These are phyloP conservation scores for Epichloe gansuensis DNA, from an alignment of 2,329 filamentous ascomycete genomes.

Conservation along the genomic window DNA sequence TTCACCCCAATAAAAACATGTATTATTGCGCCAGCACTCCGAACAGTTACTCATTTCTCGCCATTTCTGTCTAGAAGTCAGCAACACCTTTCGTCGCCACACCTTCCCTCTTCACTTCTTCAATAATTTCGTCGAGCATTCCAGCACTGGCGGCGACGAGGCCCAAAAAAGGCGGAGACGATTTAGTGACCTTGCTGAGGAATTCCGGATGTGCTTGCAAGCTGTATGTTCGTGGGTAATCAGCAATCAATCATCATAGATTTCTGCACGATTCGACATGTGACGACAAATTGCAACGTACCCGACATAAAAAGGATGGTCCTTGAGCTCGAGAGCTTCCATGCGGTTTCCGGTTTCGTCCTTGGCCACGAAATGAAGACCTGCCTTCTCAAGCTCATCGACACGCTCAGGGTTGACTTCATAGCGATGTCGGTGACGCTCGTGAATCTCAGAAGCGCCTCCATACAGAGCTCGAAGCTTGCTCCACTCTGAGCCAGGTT, in stretches of 20 bases:
- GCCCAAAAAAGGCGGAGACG: slow-evolving; percentile 53
- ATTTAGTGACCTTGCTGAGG: slow-evolving; percentile 37
- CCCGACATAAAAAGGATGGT: slow-evolving; percentile 69
- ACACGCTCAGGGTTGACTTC: slow-evolving; percentile 79
- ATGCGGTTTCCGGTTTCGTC: slow-evolving; percentile 67
- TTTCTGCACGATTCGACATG: neutral
- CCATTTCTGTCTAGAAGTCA: neutral
- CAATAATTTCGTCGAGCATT: slow-evolving; percentile 36
- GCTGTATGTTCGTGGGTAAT: slow-evolving; percentile 17
- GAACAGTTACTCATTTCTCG: neutral
- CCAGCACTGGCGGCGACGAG: slow-evolving; percentile 71
- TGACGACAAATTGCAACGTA: neutral
- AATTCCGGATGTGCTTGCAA: slow-evolving; percentile 90
- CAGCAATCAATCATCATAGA: neutral
- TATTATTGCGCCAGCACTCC: too few species aligned
- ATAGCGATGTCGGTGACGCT: slow-evolving; percentile 80
- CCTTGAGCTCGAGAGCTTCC: slow-evolving; percentile 70
- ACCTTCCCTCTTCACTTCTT: slow-evolving; percentile 5
- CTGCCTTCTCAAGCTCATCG: slow-evolving; percentile 51
- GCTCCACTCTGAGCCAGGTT: slow-evolving; percentile 63
- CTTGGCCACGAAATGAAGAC: slow-evolving; percentile 64
- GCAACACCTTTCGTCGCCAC: neutral
- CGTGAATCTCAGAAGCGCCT: slow-evolving; percentile 39
- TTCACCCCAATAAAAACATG: too few species aligned
- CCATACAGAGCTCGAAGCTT: slow-evolving; percentile 66